Evolutionary conservation across 2,329 filamentous ascomycete genomes (phyloP).

Genomic region (Aphanocladium album): DNA sequence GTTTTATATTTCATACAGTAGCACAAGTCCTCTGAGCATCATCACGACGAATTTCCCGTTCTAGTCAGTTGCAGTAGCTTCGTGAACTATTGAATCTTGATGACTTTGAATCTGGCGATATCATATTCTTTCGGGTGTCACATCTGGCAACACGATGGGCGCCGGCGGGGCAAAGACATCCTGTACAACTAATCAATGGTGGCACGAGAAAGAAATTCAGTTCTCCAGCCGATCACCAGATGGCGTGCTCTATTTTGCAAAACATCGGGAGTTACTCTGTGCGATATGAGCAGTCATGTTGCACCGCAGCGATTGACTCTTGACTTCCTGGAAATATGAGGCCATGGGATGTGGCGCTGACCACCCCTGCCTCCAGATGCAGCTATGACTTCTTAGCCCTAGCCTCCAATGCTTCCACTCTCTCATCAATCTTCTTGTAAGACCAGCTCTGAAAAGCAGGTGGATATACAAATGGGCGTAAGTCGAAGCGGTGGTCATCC

Average conservation of each 20-base stretch:
- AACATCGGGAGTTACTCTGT: background rate
- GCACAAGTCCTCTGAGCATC: background rate
- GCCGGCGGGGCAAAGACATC: background rate
- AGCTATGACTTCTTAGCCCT: slow-evolving; percentile 3
- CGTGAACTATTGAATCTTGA: background rate
- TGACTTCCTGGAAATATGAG: background rate
- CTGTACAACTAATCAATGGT: background rate
- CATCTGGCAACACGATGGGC: background rate
- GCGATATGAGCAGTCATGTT: background rate
- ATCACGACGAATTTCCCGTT: background rate
- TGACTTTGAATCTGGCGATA: background rate
- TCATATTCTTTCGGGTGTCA: background rate
- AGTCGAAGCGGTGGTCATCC: slow-evolving; percentile 36
- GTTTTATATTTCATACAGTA: background rate
- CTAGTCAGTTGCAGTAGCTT: background rate
- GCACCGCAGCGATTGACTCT: background rate
- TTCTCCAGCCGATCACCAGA: background rate
- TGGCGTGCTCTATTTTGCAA: background rate
- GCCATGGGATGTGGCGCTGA: background rate
- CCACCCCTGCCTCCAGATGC: background rate
- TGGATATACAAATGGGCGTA: slow-evolving; percentile 38
- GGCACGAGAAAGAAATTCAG: background rate
- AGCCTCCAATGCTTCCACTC: slow-evolving; percentile 29
- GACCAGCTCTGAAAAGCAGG: slow-evolving; percentile 34
- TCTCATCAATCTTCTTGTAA: slow-evolving; percentile 35